Evolutionary conservation across 2,329 filamentous ascomycete genomes (phyloP).

Genomic region (Aspergillus oerlinghausenensis): DNA sequence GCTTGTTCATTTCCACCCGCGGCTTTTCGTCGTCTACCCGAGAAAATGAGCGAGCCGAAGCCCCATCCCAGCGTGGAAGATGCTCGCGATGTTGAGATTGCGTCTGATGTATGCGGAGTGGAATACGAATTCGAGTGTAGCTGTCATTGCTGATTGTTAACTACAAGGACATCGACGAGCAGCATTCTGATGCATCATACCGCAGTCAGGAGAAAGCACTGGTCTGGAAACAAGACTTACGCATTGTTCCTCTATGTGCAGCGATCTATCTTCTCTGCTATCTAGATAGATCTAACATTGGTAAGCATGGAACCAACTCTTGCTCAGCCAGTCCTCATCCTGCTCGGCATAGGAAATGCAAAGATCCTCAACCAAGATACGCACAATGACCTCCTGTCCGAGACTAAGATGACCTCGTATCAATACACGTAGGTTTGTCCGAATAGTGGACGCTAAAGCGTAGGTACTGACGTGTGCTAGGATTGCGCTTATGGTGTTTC

Average conservation of each 20-base stretch:
- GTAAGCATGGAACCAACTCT: conserved; percentile 25
- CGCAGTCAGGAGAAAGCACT: conserved; percentile 32
- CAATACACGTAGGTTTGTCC: conserved; percentile 50
- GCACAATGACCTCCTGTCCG: conserved; percentile 57
- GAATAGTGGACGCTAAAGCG: background rate
- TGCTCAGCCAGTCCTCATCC: background rate
- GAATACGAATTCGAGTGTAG: background rate
- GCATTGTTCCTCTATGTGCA: conserved; percentile 61
- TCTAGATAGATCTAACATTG: conserved; percentile 65
- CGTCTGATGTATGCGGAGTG: conserved; percentile 2
- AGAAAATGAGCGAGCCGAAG: conserved; percentile 18
- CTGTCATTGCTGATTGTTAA: background rate
- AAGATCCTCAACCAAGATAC: conserved; percentile 60
- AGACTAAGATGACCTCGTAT: conserved; percentile 57
- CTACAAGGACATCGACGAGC: conserved; percentile 5
- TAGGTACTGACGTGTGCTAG: conserved; percentile 13
- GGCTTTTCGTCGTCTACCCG: background rate
- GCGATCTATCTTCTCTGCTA: conserved; percentile 64
- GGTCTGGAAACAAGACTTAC: conserved; percentile 57
- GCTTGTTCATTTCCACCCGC: background rate
- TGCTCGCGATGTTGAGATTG: conserved; percentile 11
- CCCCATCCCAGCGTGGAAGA: conserved; percentile 10
- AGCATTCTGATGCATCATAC: conserved; percentile 4
- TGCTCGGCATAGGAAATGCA: conserved; percentile 47
- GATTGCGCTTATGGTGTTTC: conserved; percentile 46